These are phyloP conservation scores for Amoebophrya sp. DNA, from an alignment of 169 alveolate species.

Conservation along the genomic window DNA sequence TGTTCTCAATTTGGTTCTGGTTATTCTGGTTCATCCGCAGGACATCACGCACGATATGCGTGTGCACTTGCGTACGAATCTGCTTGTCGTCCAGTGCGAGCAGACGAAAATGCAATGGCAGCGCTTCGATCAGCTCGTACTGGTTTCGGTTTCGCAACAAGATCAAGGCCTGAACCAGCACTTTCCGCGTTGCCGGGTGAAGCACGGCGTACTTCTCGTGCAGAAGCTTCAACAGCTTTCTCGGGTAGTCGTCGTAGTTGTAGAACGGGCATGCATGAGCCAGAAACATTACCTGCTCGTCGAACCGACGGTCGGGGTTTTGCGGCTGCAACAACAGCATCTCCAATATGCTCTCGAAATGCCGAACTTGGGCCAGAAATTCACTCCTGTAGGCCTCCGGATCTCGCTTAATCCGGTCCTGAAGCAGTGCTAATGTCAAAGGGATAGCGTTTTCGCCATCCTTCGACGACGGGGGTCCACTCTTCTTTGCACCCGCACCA, in stretches of 20 bases:
- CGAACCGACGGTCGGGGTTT: neutral
- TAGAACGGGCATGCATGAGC: neutral
- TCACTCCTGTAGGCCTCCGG: neutral
- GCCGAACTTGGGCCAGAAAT: neutral
- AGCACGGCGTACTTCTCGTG: neutral
- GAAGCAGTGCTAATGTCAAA: neutral
- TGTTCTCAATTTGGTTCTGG: neutral
- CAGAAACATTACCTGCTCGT: constrained; percentile 19
- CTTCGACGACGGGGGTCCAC: too few species aligned
- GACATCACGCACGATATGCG: neutral
- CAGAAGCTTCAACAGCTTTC: neutral
- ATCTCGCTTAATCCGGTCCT: neutral
- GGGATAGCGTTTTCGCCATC: too few species aligned
- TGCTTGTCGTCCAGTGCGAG: neutral
- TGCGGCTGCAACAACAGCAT: neutral
- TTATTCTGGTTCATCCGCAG: constrained; percentile 8
- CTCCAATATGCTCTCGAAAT: neutral
- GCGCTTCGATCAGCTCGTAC: constrained; percentile 9
- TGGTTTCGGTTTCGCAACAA: neutral
- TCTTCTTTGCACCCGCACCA: too few species aligned
- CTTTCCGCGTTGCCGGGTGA: neutral
- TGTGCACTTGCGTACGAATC: neutral
- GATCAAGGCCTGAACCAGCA: neutral
- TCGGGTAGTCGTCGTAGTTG: neutral
- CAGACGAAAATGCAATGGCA: neutral